These are phyloP conservation scores for Isoetes taiwanensis DNA, from an alignment of 75 land plant genomes.

Conservation along the genomic window DNA sequence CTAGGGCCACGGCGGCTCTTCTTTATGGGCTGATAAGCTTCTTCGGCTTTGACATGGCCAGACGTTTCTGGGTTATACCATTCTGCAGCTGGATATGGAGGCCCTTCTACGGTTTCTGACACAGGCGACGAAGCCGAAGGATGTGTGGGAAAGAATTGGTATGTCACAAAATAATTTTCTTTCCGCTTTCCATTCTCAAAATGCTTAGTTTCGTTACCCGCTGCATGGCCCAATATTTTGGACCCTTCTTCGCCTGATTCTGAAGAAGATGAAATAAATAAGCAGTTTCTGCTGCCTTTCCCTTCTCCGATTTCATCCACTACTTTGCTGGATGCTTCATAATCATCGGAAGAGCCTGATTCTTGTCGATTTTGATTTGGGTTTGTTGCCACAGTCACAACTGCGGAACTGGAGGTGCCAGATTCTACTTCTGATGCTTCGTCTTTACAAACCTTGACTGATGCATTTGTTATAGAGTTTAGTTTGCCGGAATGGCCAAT, in stretches of 20 bases:
- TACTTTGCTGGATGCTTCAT: slow-evolving; percentile 4
- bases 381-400: slow-evolving; percentile 18
- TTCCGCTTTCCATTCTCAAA: neutral
- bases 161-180: neutral
- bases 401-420: slow-evolving; percentile 31
- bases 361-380: neutral
- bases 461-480: too few species aligned
- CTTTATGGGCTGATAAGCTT: slow-evolving; percentile 22
- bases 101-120: slow-evolving; percentile 12
- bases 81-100: neutral
- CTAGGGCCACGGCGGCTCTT: slow-evolving; percentile 78
- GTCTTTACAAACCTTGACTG: too few species aligned
- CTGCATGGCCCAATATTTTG: neutral
- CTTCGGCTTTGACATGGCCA: neutral
- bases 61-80: neutral
- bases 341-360: neutral
- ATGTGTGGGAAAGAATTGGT: neutral
- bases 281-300: too few species aligned
- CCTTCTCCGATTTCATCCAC: too few species aligned
- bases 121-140: neutral
- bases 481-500: too few species aligned
- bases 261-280: neutral
- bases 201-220: too few species aligned
- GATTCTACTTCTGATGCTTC: too few species aligned
- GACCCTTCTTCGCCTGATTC: slow-evolving; percentile 3